Evolutionary conservation across 2,329 filamentous ascomycete genomes (phyloP).

Genomic region (Colletotrichum horii): DNA sequence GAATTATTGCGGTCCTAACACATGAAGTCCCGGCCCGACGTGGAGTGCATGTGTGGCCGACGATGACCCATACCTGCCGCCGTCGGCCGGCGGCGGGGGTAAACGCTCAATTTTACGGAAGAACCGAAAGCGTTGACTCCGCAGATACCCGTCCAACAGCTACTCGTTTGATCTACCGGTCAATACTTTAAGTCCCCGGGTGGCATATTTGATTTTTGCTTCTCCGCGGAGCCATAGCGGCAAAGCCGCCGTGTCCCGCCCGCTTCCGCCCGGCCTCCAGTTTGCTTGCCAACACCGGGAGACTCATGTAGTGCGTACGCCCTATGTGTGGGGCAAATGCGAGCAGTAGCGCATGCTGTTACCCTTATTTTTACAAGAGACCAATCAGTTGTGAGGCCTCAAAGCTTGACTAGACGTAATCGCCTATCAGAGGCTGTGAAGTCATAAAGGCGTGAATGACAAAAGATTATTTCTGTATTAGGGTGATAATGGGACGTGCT

Average conservation of each 20-base stretch:
- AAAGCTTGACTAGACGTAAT: neutral
- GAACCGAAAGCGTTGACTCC: neutral
- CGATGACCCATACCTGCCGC: neutral
- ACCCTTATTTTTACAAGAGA: neutral
- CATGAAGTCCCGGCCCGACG: neutral
- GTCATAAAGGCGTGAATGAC: neutral
- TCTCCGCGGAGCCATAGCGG: neutral
- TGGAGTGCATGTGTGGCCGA: neutral
- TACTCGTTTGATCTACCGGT: neutral
- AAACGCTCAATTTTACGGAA: neutral
- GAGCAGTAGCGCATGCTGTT: neutral
- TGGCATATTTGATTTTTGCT: neutral
- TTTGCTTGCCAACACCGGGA: neutral
- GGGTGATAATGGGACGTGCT: rapidly evolving
- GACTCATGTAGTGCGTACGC: neutral
- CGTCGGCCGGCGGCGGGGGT: neutral
- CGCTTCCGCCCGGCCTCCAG: neutral
- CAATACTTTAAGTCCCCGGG: neutral
- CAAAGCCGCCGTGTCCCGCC: neutral
- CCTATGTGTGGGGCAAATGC: neutral
- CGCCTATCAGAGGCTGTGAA: neutral
- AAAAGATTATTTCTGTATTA: neutral
- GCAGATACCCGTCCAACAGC: neutral
- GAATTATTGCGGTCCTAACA: rapidly evolving
- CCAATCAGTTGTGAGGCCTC: neutral